A percentile compares a stretch with the other conserved stretches of the same genome.
These are phyloP conservation scores for Arthrinium puccinioides DNA, from an alignment of 2,329 filamentous ascomycete genomes.

Conservation along the genomic window DNA sequence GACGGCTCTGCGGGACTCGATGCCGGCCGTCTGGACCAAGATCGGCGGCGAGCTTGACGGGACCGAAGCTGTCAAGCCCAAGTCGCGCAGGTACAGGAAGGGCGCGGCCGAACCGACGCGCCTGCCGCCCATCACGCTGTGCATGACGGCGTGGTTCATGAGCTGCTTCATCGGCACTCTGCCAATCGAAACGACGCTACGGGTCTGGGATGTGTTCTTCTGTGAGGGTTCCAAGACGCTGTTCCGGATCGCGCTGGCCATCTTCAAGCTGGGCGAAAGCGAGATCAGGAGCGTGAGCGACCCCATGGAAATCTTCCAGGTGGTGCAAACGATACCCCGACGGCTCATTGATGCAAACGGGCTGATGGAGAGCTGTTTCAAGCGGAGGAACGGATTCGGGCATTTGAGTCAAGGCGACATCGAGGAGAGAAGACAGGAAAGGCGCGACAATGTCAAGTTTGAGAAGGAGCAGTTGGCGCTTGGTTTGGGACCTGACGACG, in stretches of 20 bases:
- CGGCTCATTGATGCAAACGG: constrained; percentile 74
- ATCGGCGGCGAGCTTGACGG: constrained; percentile 71
- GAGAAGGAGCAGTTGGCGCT: constrained; percentile 30
- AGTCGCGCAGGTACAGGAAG: constrained; percentile 30
- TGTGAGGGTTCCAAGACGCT: constrained; percentile 92
- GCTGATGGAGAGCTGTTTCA: constrained; percentile 77
- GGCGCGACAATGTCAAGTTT: constrained; percentile 45
- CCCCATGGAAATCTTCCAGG: constrained; percentile 92
- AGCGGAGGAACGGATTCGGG: constrained; percentile 70
- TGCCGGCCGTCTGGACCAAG: constrained; percentile 80
- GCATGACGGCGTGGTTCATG: constrained; percentile 97
- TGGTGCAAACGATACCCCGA: constrained; percentile 81
- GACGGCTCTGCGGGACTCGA: constrained; percentile 72
- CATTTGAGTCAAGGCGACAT: constrained; percentile 77
- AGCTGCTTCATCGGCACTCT: constrained; percentile 90
- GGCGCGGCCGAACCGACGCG: constrained; percentile 38
- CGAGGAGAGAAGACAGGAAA: constrained; percentile 65
- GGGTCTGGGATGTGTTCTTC: constrained; percentile 94
- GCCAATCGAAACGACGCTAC: constrained; percentile 83
- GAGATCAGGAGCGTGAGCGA: constrained; percentile 75
- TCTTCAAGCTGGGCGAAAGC: constrained; percentile 81
- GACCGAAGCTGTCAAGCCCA: constrained; percentile 26
- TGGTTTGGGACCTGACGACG: constrained; percentile 14
- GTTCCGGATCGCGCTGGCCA: constrained; percentile 82
- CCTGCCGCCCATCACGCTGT: constrained; percentile 83